phyloP scores from a whole-genome alignment of 2,329 filamentous ascomycete species.

The Fusarium sp. region DNA sequence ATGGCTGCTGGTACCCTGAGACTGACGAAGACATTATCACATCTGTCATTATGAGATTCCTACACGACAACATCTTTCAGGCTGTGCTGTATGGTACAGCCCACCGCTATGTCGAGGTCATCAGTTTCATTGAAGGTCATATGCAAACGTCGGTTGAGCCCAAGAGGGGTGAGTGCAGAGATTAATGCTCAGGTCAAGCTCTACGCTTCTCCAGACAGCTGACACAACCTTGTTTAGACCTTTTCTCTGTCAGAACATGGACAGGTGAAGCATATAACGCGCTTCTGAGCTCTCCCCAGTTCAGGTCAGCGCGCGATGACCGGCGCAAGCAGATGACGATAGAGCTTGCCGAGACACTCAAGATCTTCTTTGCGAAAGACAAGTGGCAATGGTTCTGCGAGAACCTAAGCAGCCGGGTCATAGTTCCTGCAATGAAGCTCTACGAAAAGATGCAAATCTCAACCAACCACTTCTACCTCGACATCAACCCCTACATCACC shows the following conservation, averaged over 20 bases:
- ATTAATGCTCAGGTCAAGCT: not conserved
- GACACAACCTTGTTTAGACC: slow-evolving; percentile 41
- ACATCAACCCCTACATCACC: slow-evolving; percentile 48
- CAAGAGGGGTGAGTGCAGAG: slow-evolving; percentile 49
- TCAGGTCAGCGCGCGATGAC: slow-evolving; percentile 40
- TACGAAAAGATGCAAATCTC: slow-evolving; percentile 55
- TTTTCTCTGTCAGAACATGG: slow-evolving; percentile 53
- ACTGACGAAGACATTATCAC: slow-evolving; percentile 53
- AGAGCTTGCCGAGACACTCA: slow-evolving; percentile 46
- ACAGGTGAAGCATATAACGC: slow-evolving; percentile 53
- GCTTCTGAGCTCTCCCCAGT: slow-evolving; percentile 48
- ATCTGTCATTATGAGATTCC: slow-evolving; percentile 51
- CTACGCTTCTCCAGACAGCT: not conserved
- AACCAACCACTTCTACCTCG: slow-evolving; percentile 53
- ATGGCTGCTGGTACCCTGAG: slow-evolving; percentile 50
- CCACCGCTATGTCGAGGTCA: slow-evolving; percentile 39
- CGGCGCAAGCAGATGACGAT: slow-evolving; percentile 44
- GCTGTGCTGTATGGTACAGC: slow-evolving; percentile 47
- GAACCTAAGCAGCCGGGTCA: slow-evolving; percentile 44
- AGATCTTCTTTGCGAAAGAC: slow-evolving; percentile 45
- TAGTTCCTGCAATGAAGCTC: slow-evolving; percentile 52
- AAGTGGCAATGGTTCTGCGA: slow-evolving; percentile 39
- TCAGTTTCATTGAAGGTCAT: slow-evolving; percentile 50
- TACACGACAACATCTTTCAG: slow-evolving; percentile 53
- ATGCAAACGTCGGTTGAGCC: slow-evolving; percentile 52